Base-by-base conservation (phyloP, 495 filamentous ascomycete genomes). In the Hypoxylon fragiforme region DNA sequence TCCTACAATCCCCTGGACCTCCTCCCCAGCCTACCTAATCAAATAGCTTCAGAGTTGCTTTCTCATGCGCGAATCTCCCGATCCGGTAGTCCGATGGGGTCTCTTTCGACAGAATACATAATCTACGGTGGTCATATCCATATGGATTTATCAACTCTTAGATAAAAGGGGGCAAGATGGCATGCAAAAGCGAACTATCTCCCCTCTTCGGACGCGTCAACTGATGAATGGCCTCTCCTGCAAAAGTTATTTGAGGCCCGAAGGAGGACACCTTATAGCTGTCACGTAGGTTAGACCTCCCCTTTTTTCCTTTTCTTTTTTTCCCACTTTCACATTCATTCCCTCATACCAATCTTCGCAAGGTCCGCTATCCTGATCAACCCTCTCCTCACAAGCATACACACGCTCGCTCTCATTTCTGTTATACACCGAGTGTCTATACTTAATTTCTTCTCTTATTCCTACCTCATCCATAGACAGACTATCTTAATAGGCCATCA, bases 201-300 rank as follows among this genome's bases (percentile, higher is more conserved):
- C n/a, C 47, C n/a, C 47, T 28, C 37, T 44, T 61, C 51, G 39
- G 43, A 52, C 58, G 37, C 58, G 58, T 62, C 52, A 57, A 52
- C 52, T 28, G 11, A 34, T 31, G 6, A 30, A 38, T n/a, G n/a
- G 15, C 7, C 34, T 4, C 15, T 6, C 28, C 14, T 37, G 13
- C 43, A 14, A 15, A 52, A 18, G 37, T 8, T 57, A 57, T 49
- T 49, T 43, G 35, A 47, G 42, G 4, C 21, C 35, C 41, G 30
- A 14, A 43, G 36, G 45, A 30, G 46, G 19, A 34, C 45, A 31
- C 35, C 44, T 61, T 51, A 39, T 51, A 47, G 28, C 53, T 48
- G 28, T 46, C 7, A 26, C 12, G 9, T 21, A 24, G 37, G 21
- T 31, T 30, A 21, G n/a, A 15, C 24, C 12, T 43, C 12, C 34